These are phyloP conservation scores for Carex littledalei DNA, from an alignment of 176 grass and related monocot species.

Conservation along the genomic window DNA sequence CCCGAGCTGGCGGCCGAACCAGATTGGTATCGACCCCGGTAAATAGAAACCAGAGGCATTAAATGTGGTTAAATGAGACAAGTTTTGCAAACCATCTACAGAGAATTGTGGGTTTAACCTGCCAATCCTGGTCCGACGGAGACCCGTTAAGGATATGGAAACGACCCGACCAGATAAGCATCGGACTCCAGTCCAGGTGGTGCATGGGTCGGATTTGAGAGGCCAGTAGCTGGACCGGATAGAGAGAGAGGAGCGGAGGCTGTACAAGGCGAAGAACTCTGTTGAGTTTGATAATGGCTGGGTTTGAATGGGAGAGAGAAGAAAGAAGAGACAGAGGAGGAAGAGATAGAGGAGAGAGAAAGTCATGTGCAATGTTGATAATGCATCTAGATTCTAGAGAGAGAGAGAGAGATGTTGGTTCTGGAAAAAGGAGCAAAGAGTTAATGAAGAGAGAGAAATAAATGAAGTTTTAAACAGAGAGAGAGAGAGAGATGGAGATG, in stretches of 20 bases:
- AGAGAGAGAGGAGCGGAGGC: conserved; percentile 62
- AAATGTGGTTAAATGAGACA: conserved; percentile 45
- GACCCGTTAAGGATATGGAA: conserved; percentile 35
- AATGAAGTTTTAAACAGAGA: conserved; percentile 25
- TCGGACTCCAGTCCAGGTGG: conserved; percentile 47
- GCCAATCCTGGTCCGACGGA: conserved; percentile 56
- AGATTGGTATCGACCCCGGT: conserved; percentile 56
- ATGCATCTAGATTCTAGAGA: not conserved
- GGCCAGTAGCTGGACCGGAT: conserved; percentile 64
- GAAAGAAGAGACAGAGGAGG: not conserved
- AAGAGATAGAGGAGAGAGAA: not conserved
- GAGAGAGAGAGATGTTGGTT: conserved; percentile 7
- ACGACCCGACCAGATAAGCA: conserved; percentile 59
- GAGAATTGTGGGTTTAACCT: conserved; percentile 30
- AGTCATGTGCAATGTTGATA: conserved; percentile 37
- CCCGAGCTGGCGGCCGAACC: conserved; percentile 53
- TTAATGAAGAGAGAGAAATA: conserved; percentile 31
- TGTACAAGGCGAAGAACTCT: conserved; percentile 41
- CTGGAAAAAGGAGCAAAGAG: not conserved
- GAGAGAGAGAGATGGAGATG: conserved; percentile 19
- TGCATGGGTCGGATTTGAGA: conserved; percentile 45
- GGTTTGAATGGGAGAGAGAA: conserved; percentile 1
- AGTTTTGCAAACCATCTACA: conserved; percentile 44
- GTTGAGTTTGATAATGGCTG: conserved; percentile 21
- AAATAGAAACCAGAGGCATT: conserved; percentile 77